phyloP scores from a whole-genome alignment of 1,284 basidiomycete genomes.

The Chiua sp. region DNA sequence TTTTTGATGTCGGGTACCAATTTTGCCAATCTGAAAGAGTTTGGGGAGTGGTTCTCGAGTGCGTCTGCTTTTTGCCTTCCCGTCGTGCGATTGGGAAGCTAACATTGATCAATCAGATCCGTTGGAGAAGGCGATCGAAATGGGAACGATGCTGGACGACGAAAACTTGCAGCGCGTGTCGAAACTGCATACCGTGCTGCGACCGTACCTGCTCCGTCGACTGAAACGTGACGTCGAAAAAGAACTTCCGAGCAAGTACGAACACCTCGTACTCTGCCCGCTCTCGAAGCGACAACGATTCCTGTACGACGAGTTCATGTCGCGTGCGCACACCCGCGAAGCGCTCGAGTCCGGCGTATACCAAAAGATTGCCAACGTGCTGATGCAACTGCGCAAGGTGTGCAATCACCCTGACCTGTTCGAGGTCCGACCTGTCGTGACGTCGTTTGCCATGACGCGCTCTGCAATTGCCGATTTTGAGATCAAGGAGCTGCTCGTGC shows the following conservation, averaged over 20 bases:
- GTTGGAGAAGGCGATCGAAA: slow-evolving; percentile 93
- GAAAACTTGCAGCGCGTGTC: slow-evolving; percentile 88
- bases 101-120: slow-evolving; percentile 62
- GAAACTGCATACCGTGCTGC: slow-evolving; percentile 91
- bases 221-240: slow-evolving; percentile 97
- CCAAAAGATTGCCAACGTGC: slow-evolving; percentile 94
- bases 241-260: slow-evolving; percentile 94
- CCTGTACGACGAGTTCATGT: slow-evolving; percentile 99
- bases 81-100: background rate
- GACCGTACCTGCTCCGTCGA: slow-evolving; percentile 93
- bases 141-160: slow-evolving; percentile 79
- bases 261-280: slow-evolving; percentile 92
- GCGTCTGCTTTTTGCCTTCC: slow-evolving; percentile 36
- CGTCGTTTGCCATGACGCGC: slow-evolving; percentile 87
- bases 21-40: slow-evolving; percentile 94
- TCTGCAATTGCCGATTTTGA: slow-evolving; percentile 87
- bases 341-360: slow-evolving; percentile 87
- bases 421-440: slow-evolving; percentile 93
- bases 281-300: slow-evolving; percentile 96
- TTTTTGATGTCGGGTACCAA: slow-evolving; percentile 95
- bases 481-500: slow-evolving; percentile 87
- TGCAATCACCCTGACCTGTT: slow-evolving; percentile 98
- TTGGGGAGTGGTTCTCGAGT: slow-evolving; percentile 98
- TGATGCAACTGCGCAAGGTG: slow-evolving; percentile 96
- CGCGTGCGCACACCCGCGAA: slow-evolving; percentile 85